These are phyloP conservation scores for Plasmodium chabaudi DNA, from an alignment of 169 alveolate genomes.

Conservation along the genomic window DNA sequence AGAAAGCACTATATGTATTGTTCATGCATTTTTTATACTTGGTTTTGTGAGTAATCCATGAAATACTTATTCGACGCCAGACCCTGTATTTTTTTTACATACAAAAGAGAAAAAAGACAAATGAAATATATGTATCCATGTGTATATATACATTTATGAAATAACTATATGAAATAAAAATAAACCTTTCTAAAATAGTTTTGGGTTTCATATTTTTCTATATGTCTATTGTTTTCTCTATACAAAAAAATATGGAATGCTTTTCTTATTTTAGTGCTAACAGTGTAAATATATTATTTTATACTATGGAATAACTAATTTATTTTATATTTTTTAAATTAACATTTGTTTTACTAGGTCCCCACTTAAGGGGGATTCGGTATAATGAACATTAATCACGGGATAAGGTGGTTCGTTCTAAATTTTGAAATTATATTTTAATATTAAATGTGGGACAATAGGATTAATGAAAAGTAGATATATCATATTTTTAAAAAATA, in stretches of 20 bases:
- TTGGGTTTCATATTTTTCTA: constrained; percentile 34
- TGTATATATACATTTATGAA: neutral
- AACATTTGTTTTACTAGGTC: constrained; percentile 64
- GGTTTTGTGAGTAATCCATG: constrained; percentile 63
- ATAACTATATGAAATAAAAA: neutral
- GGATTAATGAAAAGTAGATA: neutral
- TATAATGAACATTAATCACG: constrained; percentile 42
- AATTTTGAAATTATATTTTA: constrained; percentile 6
- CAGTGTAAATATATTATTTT: too few species aligned
- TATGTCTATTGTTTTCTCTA: constrained; percentile 54
- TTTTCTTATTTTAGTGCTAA: constrained; percentile 12
- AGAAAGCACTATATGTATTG: too few species aligned
- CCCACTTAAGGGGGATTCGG: constrained; percentile 42
- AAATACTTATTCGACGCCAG: constrained; percentile 33
- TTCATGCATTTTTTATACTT: constrained; percentile 3
- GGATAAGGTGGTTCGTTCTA: constrained; percentile 73
- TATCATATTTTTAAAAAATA: neutral
- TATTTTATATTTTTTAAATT: constrained; percentile 9
- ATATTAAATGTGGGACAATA: neutral
- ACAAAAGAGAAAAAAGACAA: neutral
- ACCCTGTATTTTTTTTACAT: constrained; percentile 19
- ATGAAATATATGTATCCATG: neutral
- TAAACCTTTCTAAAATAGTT: constrained; percentile 68
- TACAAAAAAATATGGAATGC: constrained; percentile 2
- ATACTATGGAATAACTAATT: too few species aligned